A percentile compares a stretch with the other conserved stretches of the same genome.
Evolutionary conservation across 2,329 filamentous ascomycete genomes (phyloP).

Genomic region (Cryphonectria radicalis): DNA sequence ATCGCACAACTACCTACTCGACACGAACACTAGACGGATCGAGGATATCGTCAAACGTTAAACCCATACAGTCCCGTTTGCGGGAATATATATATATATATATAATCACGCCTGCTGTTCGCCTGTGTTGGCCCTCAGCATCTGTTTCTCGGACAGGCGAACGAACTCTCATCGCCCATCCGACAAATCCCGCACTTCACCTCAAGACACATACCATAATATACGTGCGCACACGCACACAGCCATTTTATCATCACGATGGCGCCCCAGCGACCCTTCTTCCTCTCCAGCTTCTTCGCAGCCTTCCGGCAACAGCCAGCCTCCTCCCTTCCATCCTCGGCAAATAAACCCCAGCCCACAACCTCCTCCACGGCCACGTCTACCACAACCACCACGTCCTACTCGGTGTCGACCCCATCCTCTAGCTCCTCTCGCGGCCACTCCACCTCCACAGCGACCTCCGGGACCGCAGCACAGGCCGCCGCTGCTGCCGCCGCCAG

Average conservation of each 20-base stretch:
- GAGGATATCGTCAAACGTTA: background rate
- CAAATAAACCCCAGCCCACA: slow-evolving; percentile 43
- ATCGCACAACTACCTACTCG: background rate
- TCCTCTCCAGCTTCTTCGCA: slow-evolving; percentile 61
- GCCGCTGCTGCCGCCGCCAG: slow-evolving; percentile 33
- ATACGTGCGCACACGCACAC: background rate
- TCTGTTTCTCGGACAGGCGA: background rate
- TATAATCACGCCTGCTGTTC: background rate
- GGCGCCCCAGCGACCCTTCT: slow-evolving; percentile 59
- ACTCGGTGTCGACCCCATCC: slow-evolving; percentile 33
- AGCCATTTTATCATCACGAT: slow-evolving; percentile 37
- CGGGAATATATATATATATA: background rate
- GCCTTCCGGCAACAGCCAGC: slow-evolving; percentile 56
- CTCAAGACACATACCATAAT: background rate
- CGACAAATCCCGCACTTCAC: slow-evolving; percentile 1
- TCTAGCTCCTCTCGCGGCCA: slow-evolving; percentile 34
- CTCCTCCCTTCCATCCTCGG: slow-evolving; percentile 38
- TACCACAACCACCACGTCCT: slow-evolving; percentile 32
- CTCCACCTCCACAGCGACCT: slow-evolving; percentile 4
- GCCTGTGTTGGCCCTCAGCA: background rate
- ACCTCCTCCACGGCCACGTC: slow-evolving; percentile 33
- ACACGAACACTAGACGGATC: background rate
- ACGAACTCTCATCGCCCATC: background rate
- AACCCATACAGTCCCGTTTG: background rate
- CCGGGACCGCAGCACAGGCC: slow-evolving; percentile 37